Evolutionary conservation across 164 flowering plant genomes (phyloP), one percentile per base, ranked within the genome.

Genomic region (Stephania japonica): DNA sequence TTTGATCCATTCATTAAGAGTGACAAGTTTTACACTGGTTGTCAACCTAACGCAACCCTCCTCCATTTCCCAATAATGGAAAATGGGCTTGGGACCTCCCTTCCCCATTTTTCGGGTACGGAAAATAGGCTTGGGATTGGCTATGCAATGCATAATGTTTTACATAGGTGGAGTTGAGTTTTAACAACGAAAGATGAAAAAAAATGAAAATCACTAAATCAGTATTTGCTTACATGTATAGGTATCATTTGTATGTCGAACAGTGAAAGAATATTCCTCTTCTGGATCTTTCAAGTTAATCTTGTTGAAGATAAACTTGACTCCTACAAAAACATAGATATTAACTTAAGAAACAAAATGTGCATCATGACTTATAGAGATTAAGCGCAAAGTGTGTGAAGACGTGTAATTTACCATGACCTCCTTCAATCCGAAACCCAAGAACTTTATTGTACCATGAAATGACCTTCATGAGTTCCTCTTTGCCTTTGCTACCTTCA

Each of bases 361-460:
- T 32, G 38, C 38, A 71, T 21, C 8, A 16, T 56, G 63, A 56
- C 63, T 56, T 27, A 49, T 67, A 75, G 42, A 18, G 50, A 3
- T 44, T 14, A 18, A 70, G 19, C 49, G 41, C 38, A 18, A 14
- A n/a, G 65, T 56, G 69, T 21, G 41, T 73, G 61, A 73, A 47
- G 42, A 69, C 26, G 23, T 43, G 21, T 41, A 42, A 38, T 64
- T 82, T 89, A 95, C 99, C 99, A 62, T 21, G 84, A 70, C 97
- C 94, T 41, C 84, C 87, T 81, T 90, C 97, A 73, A 93, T 84
- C 26, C 87, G 84, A 70, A 95, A 83, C 71, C 97, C 97, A 83
- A 95, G 97, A 67, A 87, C 87, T 76, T 69, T 79, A 68, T 93
- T 89, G 84, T 95, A 95, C 99, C 99, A 95, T 18, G 82, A 81